phyloP scores from a whole-genome alignment of 2,329 filamentous ascomycete species.

The Chaetomium globosum region DNA sequence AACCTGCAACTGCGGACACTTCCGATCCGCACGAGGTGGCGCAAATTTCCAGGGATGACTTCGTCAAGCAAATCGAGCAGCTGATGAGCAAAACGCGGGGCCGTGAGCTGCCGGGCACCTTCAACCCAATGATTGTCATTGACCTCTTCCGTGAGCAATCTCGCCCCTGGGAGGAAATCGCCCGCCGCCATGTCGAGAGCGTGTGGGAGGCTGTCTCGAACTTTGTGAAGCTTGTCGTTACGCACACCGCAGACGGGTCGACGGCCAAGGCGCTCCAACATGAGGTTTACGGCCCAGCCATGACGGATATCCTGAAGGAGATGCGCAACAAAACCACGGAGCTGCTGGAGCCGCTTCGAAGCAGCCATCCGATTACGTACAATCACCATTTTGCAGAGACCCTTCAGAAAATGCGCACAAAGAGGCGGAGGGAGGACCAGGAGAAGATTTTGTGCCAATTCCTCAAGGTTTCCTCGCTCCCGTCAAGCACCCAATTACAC shows the following conservation, averaged over 20 bases:
- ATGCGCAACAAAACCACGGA: constrained; percentile 48
- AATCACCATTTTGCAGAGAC: constrained; percentile 51
- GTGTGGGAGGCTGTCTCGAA: constrained; percentile 52
- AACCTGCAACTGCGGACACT: neutral
- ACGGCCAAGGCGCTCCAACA: constrained; percentile 44
- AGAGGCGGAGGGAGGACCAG: constrained; percentile 12
- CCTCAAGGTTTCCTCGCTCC: constrained; percentile 9
- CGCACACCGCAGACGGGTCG: constrained; percentile 43
- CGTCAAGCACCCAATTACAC: neutral
- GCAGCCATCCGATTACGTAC: constrained; percentile 56
- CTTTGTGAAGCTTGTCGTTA: constrained; percentile 50
- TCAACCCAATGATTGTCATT: constrained; percentile 60
- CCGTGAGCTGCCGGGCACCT: constrained; percentile 62
- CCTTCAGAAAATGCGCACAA: constrained; percentile 41
- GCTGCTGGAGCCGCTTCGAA: constrained; percentile 50
- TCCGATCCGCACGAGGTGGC: neutral
- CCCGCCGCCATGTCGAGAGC: constrained; percentile 52
- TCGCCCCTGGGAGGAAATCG: constrained; percentile 55
- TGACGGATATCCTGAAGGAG: constrained; percentile 40
- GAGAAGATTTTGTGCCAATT: constrained; percentile 13
- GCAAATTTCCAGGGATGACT: constrained; percentile 38
- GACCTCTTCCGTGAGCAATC: constrained; percentile 65
- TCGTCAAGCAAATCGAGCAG: constrained; percentile 46
- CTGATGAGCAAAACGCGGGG: constrained; percentile 49
- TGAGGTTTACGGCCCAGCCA: constrained; percentile 39